Base-by-base conservation (phyloP, 164 flowering plant genomes). In the Chimonanthus salicifolius region DNA sequence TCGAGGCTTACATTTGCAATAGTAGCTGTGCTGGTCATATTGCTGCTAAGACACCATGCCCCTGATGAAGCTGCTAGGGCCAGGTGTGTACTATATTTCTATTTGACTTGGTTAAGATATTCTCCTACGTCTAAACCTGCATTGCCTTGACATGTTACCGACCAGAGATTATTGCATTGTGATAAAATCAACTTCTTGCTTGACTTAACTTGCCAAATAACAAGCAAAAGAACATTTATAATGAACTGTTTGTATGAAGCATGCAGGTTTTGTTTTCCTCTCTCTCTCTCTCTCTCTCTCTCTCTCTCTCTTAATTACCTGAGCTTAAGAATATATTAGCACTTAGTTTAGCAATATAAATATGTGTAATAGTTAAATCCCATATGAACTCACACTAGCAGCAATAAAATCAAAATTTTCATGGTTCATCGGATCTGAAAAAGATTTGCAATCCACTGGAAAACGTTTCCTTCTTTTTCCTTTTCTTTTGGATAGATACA, bases 51-150 rank as follows among this genome's bases (percentile, higher is more conserved):
- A 87, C 98, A 88, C 73, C 98, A 95, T 84, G 97, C 98, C 43
- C 99, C 99, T 64, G 96, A 95, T 83, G 99, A 95, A 78, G 99
- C 99, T 82, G 99, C 99, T 62, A 85, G 99, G 80, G 97, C 98
- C 76, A 93, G 99, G 99, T 95, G 6, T 78, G 90, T 79, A 44
- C 11, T 63, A 58, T n/a, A 20, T 67, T 60, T 7, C 67, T 44
- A 33, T 76, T 54, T 4, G 62, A 46, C 47, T 33, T 33, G 33
- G 33, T 13, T 33, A 6, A 11, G 43, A 18, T 33, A 63, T 63
- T 54, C 45, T 20, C 21, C 33, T 63, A 21, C 13, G 4, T 33
- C 33, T 33, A 33, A 63, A 9, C 44, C 46, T 63, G 66, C 66
- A 33, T 18, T 63, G 21, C 66, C 4, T 63, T 21, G 9, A 33